Evolutionary conservation across 1,284 basidiomycete species (phyloP).

Genomic region (Athelia psychrophila): DNA sequence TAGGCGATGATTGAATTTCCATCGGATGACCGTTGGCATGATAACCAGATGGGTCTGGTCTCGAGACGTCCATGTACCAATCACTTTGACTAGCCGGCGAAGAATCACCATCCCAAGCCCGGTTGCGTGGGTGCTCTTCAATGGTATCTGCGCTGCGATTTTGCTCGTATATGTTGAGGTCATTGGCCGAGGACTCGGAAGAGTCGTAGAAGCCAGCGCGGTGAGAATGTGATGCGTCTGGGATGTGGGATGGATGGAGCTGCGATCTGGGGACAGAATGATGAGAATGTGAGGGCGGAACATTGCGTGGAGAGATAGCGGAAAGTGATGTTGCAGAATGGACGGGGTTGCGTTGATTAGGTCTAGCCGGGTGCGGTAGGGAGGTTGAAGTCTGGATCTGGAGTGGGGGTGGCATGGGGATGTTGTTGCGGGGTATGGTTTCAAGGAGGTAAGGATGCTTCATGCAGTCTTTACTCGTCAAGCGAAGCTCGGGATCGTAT

Average conservation of each 20-base stretch:
- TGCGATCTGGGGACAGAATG: slow-evolving; percentile 42
- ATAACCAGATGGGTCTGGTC: slow-evolving; percentile 37
- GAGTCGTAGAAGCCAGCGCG: slow-evolving; percentile 53
- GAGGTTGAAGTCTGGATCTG: slow-evolving; percentile 35
- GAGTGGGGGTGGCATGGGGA: slow-evolving; percentile 58
- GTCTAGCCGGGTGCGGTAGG: slow-evolving; percentile 20
- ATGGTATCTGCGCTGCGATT: slow-evolving; percentile 26
- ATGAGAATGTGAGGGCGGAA: slow-evolving; percentile 63
- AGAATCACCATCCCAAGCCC: slow-evolving; percentile 21
- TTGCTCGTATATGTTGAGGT: slow-evolving; percentile 27
- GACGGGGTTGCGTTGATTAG: slow-evolving; percentile 31
- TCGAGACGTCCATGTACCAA: slow-evolving; percentile 65
- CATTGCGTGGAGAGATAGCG: slow-evolving; percentile 50
- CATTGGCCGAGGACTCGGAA: slow-evolving; percentile 32
- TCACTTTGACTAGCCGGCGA: slow-evolving; percentile 34
- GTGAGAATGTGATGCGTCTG: slow-evolving; percentile 51
- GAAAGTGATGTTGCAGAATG: slow-evolving; percentile 38
- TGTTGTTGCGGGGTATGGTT: slow-evolving; percentile 63
- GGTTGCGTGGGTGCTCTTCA: slow-evolving; percentile 36
- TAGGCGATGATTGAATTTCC: slow-evolving; percentile 51
- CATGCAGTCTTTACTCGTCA: slow-evolving; percentile 86
- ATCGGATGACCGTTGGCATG: slow-evolving; percentile 38
- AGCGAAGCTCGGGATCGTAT: slow-evolving; percentile 86
- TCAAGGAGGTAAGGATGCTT: slow-evolving; percentile 87
- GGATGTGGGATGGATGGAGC: slow-evolving; percentile 35